Conservation (phyloP, 2,329 filamentous ascomycete genomes). For the Penicillium sp. region DNA sequence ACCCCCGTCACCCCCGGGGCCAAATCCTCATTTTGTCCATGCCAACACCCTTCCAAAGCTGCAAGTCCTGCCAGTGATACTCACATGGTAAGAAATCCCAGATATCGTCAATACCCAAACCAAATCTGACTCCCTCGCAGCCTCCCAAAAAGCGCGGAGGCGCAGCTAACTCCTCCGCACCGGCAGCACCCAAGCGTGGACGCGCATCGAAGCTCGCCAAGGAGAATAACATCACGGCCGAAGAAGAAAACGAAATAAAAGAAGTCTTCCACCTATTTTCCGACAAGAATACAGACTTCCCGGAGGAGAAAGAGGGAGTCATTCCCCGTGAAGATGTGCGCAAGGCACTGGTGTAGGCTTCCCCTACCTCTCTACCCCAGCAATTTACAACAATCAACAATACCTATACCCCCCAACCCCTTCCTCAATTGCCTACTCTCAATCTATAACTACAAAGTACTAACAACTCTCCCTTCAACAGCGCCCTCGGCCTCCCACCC, state of each 20-base stretch:
- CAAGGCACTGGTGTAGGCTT: conserved; percentile 67
- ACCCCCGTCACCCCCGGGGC: background rate
- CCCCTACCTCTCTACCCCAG: background rate
- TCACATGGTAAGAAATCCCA: conserved; percentile 1
- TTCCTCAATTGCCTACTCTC: background rate
- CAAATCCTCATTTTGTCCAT: background rate
- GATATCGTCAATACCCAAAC: background rate
- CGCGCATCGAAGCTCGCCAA: conserved; percentile 86
- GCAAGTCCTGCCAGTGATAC: background rate
- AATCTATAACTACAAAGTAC: background rate
- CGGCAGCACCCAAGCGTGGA: conserved; percentile 36
- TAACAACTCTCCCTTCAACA: conserved; percentile 34
- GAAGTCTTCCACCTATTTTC: conserved; percentile 86
- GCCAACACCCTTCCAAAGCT: background rate
- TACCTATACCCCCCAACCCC: background rate
- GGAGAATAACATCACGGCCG: conserved; percentile 79
- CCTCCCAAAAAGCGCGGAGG: conserved; percentile 40
- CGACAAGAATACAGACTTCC: conserved; percentile 54
- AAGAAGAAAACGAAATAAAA: conserved; percentile 84
- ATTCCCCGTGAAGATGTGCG: conserved; percentile 67
- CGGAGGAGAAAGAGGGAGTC: conserved; percentile 70
- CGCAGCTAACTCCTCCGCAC: conserved; percentile 27
- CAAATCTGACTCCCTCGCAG: conserved; percentile 16
- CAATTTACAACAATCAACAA: background rate
- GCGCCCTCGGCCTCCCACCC: conserved; percentile 76